Base-by-base conservation (phyloP, 2,329 filamentous ascomycete genomes). In the Westerdykella aurantiaca region DNA sequence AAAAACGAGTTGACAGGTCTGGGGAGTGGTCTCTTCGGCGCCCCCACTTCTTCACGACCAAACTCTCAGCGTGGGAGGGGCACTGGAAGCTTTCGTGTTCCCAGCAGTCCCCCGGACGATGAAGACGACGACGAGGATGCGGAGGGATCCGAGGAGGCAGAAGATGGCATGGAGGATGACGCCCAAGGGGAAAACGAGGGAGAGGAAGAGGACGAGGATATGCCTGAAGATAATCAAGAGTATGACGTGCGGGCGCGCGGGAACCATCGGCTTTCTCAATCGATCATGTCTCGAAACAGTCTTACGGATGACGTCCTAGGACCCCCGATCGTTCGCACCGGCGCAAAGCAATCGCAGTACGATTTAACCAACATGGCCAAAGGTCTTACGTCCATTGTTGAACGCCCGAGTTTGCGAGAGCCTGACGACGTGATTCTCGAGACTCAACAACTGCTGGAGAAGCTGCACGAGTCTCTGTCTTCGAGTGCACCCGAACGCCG, bases 351-450 rank as follows among this genome's bases (percentile, higher is more conserved):
- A 49, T 76, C 76, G 38, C 76, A 81, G 7, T 81, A 82, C 41
- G 79, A 81, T 37, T 85, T 88, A 57, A 77, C 81, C 4, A 72
- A 78, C 6, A 80, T 95, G 46, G 86, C 87, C 23, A 86, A 84
- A 61, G 82, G 84, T 48, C 67, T 90, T 9, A 83, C 73, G 62
- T 71, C 64, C 62, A 79, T 62, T 65, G 75, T 67, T 35, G 77
- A 77, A 31, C 71, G 78, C 29, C 80, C 85, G 1, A 58, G 69
- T 14, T 71, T 94, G 37, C 74, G 74, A 4, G 91, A 96, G 67
- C 72, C 82, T 1, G 80, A 84, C 47, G 75, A 82, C 37, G 66
- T 95, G 16, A 80, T 96, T 37, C 69, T 94, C 29, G 75, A 79
- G 39, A 94, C 86, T 10, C 90, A 96, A 62, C 76, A 80, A 33